phyloP scores from a whole-genome alignment of 148 eudicot genomes.

The Rhododendron simsii region DNA sequence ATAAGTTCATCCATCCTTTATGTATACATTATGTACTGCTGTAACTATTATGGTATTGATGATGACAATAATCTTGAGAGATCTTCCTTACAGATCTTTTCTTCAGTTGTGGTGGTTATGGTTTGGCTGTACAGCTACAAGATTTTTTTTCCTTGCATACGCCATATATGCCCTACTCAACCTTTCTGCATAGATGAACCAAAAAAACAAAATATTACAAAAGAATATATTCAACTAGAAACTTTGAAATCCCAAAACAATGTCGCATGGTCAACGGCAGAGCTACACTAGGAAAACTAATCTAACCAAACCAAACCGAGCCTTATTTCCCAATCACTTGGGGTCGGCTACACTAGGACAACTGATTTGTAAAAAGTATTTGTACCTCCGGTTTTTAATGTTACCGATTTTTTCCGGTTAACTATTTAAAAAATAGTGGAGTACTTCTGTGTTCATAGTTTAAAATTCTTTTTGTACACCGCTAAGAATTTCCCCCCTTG shows the following conservation, averaged over 20 bases:
- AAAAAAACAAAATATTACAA: slow-evolving; percentile 11
- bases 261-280: slow-evolving; percentile 19
- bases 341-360: background rate
- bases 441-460: background rate
- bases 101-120: slow-evolving; percentile 26
- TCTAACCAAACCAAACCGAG: too few relatives aligned
- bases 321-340: too few relatives aligned
- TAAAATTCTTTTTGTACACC: background rate
- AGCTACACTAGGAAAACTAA: background rate
- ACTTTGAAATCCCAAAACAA: background rate
- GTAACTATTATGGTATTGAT: slow-evolving; percentile 45
- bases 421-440: background rate
- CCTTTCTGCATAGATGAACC: slow-evolving; percentile 34
- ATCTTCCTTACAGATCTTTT: slow-evolving; percentile 51
- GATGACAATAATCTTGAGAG: slow-evolving; percentile 52
- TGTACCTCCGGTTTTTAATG: background rate
- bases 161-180: slow-evolving; percentile 22
- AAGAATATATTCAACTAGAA: background rate
- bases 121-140: slow-evolving; percentile 49
- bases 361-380: background rate
- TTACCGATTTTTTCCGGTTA: background rate
- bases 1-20: slow-evolving; percentile 69
- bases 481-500: background rate
- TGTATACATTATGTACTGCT: slow-evolving; percentile 52
- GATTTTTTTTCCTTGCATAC: slow-evolving; percentile 22